Evolutionary conservation across 805 yeast genomes (phyloP).

Genomic region (Saccharomycopsis babjevae): DNA sequence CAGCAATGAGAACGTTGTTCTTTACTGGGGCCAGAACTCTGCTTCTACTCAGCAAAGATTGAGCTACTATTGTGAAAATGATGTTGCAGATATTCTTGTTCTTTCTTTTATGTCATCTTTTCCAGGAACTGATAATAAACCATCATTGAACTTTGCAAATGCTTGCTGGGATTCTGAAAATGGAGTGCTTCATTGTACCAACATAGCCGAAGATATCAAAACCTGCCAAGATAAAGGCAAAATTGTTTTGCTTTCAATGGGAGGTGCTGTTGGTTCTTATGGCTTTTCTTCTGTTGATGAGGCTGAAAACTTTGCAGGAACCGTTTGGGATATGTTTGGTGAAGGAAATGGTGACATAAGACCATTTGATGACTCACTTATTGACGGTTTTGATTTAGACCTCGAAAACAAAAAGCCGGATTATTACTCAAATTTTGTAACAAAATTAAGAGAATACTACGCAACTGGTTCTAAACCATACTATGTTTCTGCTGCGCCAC

Average conservation of each 20-base stretch:
- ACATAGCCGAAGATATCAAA: conserved; percentile 43
- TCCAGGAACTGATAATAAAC: conserved; percentile 32
- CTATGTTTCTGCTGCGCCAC: conserved; percentile 85
- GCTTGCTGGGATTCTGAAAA: conserved; percentile 14
- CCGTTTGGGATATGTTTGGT: conserved; percentile 45
- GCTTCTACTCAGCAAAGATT: conserved; percentile 41
- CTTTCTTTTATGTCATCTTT: conserved; percentile 61
- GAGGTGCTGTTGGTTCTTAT: conserved; percentile 49
- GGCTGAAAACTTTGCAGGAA: conserved; percentile 43
- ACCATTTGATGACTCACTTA: conserved; percentile 34
- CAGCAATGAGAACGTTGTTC: conserved; percentile 49
- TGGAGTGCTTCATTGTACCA: conserved; percentile 15
- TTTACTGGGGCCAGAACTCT: conserved; percentile 89
- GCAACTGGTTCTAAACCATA: conserved; percentile 47
- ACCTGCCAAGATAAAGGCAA: conserved; percentile 54
- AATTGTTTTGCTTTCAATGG: conserved; percentile 49
- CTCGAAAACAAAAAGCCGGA: conserved; percentile 52
- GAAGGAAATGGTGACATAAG: conserved; percentile 19
- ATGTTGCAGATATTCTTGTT: conserved; percentile 61
- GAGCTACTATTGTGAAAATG: conserved; percentile 51
- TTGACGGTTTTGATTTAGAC: conserved; percentile 92
- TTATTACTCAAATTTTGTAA: conserved; percentile 55
- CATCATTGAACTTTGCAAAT: conserved; percentile 42
- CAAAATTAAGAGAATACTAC: conserved; percentile 46
- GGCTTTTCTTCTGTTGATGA: conserved; percentile 41